Evolutionary conservation across 306 rosid species (phyloP).

Genomic region (Quercus bicolor): DNA sequence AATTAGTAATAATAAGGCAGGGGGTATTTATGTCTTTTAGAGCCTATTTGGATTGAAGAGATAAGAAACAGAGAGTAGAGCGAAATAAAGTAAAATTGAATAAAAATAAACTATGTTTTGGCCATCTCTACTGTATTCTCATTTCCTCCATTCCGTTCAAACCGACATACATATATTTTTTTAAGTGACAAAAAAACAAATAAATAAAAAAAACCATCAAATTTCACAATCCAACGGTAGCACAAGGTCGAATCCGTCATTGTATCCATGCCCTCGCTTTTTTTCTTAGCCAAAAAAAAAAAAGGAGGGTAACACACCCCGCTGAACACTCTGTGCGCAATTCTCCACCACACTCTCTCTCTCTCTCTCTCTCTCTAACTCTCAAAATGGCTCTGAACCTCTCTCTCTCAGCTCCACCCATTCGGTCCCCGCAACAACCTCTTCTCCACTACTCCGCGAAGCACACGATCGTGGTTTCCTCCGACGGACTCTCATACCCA

Average conservation of each 20-base stretch:
- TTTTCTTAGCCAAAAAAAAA: neutral
- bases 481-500: neutral
- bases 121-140: too few species aligned
- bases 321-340: too few species aligned
- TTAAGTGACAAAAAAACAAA: neutral
- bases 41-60: too few species aligned
- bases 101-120: too few species aligned
- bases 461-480: constrained; percentile 24
- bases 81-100: too few species aligned
- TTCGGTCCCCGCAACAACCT: constrained; percentile 23
- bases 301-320: neutral
- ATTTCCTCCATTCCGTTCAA: too few species aligned
- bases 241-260: constrained; percentile 18
- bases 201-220: neutral
- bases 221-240: neutral
- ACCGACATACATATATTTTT: too few species aligned
- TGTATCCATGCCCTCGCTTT: neutral
- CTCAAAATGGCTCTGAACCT: constrained; percentile 54
- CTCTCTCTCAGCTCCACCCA: constrained; percentile 37
- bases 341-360: neutral
- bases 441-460: constrained; percentile 29
- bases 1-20: too few species aligned
- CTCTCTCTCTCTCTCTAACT: constrained; percentile 1
- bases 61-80: rapidly evolving
- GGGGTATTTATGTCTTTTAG: too few species aligned